Conservation (phyloP, 148 eudicot genomes). For the Vaccinium corymbosum region DNA sequence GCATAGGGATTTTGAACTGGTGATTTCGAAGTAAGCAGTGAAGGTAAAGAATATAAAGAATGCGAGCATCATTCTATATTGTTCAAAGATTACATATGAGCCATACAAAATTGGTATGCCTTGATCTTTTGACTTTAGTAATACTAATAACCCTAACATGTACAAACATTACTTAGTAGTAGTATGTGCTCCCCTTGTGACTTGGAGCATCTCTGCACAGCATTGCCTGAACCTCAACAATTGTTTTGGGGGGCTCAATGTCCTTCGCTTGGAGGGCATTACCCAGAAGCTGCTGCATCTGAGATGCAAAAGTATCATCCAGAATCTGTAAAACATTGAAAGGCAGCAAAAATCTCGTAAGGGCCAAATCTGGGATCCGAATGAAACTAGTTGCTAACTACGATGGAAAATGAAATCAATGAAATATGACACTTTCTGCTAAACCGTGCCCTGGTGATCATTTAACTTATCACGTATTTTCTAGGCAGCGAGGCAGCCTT, state of each 20-base stretch:
- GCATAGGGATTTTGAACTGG: background rate
- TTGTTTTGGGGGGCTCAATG: slow-evolving; percentile 61
- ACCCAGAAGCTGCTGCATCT: slow-evolving; percentile 52
- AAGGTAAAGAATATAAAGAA: background rate
- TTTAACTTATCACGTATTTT: background rate
- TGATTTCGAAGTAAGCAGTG: background rate
- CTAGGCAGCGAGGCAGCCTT: background rate
- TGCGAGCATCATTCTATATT: background rate
- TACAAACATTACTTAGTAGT: slow-evolving; percentile 12
- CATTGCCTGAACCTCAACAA: slow-evolving; percentile 66
- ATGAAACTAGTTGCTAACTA: background rate
- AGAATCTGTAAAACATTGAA: slow-evolving; percentile 37
- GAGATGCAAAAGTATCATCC: slow-evolving; percentile 66
- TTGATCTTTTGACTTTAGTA: background rate
- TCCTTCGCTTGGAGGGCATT: slow-evolving; percentile 54
- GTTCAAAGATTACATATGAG: background rate
- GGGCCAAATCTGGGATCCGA: background rate
- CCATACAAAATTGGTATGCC: slow-evolving; percentile 5
- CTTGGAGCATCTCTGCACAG: slow-evolving; percentile 50
- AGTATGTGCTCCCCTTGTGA: slow-evolving; percentile 39
- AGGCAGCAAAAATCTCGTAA: background rate
- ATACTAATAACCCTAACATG: background rate
- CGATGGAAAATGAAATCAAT: background rate
- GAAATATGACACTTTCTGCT: background rate
- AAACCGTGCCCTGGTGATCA: background rate